Base-by-base conservation (phyloP, 768 basidiomycete species). In the Candolleomyces aberdarensis region DNA sequence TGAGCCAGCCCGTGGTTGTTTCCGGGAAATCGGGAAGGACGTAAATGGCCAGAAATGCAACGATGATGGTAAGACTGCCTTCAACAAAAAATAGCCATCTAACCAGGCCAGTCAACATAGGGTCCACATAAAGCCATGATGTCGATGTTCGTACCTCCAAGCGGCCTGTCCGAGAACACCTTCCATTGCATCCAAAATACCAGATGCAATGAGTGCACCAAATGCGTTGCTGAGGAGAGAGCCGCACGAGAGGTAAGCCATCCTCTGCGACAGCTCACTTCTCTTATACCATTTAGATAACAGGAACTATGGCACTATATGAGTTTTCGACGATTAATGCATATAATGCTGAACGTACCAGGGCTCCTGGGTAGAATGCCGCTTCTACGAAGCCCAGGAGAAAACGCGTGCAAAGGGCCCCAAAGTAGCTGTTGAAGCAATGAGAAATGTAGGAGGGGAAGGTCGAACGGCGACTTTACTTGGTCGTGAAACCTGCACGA, bases 211-310 rank as follows among this genome's bases (percentile, higher is more conserved):
- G 13, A 94, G 75, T 2, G 89, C 80, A 3, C 92, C 91, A 69
- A 93, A 92, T 0, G 91, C 92, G 76, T 93, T 94, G 58, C 85
- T 86, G 56, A 92, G 85, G 31, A 93, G 76, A 66, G 81, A 85
- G 19, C 92, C 91, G 62, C 89, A 90, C 46, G 82, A 83, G 32
- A 92, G 77, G 51, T 88, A 69, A 7, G 90, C 87, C 13, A 83
- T 88, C 56, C 89, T 78, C 55, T 85, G 75, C 44, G 88, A 91
- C 44, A 93, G 76, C 67, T 93, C 91, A 32, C 76, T 78, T 48
- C 83, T 82, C 60, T 78, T 89, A 76, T 92, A 92, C 91, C 89
- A 86, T 67, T 83, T 85, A 0, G 85, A 86, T 22, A 87, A 74
- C 2, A 86, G 72, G 67, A 84, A 85, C 73, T 75, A 39, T n/a